These are phyloP conservation scores for Exophiala calicioides DNA, from an alignment of 2,329 filamentous ascomycete genomes.

Conservation along the genomic window DNA sequence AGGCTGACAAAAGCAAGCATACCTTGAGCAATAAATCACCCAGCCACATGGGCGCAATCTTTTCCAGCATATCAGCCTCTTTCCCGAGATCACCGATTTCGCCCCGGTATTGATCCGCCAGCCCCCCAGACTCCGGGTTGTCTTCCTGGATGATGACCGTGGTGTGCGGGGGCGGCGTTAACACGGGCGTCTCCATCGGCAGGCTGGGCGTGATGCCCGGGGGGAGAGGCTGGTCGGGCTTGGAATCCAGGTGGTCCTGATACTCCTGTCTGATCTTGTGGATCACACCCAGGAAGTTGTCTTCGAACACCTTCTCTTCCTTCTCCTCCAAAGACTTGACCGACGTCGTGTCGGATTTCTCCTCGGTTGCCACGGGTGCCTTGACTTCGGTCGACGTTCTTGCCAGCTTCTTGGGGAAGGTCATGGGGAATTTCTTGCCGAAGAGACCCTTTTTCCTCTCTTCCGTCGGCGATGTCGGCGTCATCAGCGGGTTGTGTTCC, in stretches of 20 bases:
- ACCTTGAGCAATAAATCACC: constrained; percentile 79
- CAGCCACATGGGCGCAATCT: constrained; percentile 86
- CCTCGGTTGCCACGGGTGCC: constrained; percentile 67
- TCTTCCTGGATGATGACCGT: constrained; percentile 67
- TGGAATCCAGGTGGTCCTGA: constrained; percentile 43
- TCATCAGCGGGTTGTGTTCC: constrained; percentile 40
- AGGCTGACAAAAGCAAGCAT: too few species aligned
- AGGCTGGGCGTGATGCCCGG: constrained; percentile 46
- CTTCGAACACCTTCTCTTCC: constrained; percentile 51
- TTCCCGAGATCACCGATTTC: constrained; percentile 75
- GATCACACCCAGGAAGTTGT: constrained; percentile 49
- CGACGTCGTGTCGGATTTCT: constrained; percentile 64
- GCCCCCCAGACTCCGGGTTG: constrained; percentile 61
- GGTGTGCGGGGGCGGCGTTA: constrained; percentile 51
- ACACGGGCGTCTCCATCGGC: constrained; percentile 47
- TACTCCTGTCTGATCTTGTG: constrained; percentile 50
- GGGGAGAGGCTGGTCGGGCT: constrained; percentile 40
- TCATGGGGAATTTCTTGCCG: constrained; percentile 78
- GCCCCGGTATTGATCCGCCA: constrained; percentile 86
- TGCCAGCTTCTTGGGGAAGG: constrained; percentile 75
- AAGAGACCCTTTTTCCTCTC: constrained; percentile 71
- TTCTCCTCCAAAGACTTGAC: constrained; percentile 56
- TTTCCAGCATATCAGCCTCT: constrained; percentile 81
- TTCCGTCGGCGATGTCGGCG: constrained; percentile 55
- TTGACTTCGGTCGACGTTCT: constrained; percentile 69